Evolutionary conservation across 441 rosid genomes (phyloP), one percentile per base, ranked within the genome.

Genomic region (Cnidoscolus chayamansa): DNA sequence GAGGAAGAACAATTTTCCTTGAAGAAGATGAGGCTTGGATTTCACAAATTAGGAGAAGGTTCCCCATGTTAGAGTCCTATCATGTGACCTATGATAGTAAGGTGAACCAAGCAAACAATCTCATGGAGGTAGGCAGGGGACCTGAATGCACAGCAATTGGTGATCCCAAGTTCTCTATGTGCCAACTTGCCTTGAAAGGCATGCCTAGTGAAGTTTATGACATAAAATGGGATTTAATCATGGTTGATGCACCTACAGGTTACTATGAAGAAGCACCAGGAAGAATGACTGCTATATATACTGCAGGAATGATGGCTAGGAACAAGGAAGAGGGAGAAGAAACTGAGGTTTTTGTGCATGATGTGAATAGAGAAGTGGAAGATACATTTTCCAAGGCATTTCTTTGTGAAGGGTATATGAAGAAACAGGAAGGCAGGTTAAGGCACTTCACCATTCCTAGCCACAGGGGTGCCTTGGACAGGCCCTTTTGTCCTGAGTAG

Each of bases 21-120:
- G 97, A 94, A 74, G 97, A 94, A 80, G 97, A 94, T 55, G 86
- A 86, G 67, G 79, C 91, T 0, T 94, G 97, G 98, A 91, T 94
- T 35, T 84, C 84, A 78, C 93, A 94, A 81, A 89, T 94, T 66
- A 81, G 65, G 58, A 83, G 80, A 10, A 77, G 86, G 70, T 92
- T 94, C 20, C 97, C 97, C 2, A 86, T 81, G 86, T 75, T 94
- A 19, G 93, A 90, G 59, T 84, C 97, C 2, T 83, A 94, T 78
- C 96, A 90, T 77, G 97, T 87, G 10, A 79, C 73, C 0, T 94
- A 94, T 12, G 90, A 90, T 16, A 92, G 93, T 81, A 92, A 87
- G 80, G 97, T 94, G 60, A 86, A 80, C 68, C 83, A 94, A 72
- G 95, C 97, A 0, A 82, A 83, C 0, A 82, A 84, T 82, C 84